Evolutionary conservation across 2,329 filamentous ascomycete genomes (phyloP), one percentile per base, ranked within the genome.

Genomic region (Meredithiella fracta): DNA sequence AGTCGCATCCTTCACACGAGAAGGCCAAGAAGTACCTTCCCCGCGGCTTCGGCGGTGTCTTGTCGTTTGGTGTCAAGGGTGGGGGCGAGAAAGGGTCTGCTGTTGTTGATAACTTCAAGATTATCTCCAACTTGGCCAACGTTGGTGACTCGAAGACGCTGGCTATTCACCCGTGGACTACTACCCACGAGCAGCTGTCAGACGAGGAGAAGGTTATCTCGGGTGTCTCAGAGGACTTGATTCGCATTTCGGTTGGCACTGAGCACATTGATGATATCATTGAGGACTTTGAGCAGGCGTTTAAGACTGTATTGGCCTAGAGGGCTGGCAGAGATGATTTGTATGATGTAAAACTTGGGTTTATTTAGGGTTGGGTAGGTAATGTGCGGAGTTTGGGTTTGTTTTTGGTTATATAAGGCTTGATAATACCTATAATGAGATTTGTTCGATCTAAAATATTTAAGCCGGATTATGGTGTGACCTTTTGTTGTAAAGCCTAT

Each of bases 251-350:
- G 0, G 90, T 96, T 58, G 91, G 91, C 54, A 94, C 85, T 0
- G 91, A 97, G 72, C 89, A 96, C 68, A 94, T 97, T 66, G 90
- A 95, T 72, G 91, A 97, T 65, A 96, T 97, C 64, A 92, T 95
- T 65, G 85, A 82, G 63, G 91, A 97, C 70, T 96, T 97, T 67
- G 84, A 91, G 69, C 90, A 95, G 73, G 86, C 86, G 0, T 94
- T 96, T 70, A 77, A 80, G 65, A 75, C 78, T 25, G 76, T 78
- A 38, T 29, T 57, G 47, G 29, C 29, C 11, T 34, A 4, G 25
- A 20, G 20, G 20, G 17, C 11, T 23, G 20, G 22, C 22, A 1
- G 44, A 11, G 15, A n/a, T n/a, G 44, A 14, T 49, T 22, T 22
- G 44, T 23, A 49, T 9, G 22, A 23, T 42, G 22, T 20, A 23